These are phyloP conservation scores for Saccharomyces mikatae DNA, from an alignment of 805 yeast genomes.

Conservation along the genomic window DNA sequence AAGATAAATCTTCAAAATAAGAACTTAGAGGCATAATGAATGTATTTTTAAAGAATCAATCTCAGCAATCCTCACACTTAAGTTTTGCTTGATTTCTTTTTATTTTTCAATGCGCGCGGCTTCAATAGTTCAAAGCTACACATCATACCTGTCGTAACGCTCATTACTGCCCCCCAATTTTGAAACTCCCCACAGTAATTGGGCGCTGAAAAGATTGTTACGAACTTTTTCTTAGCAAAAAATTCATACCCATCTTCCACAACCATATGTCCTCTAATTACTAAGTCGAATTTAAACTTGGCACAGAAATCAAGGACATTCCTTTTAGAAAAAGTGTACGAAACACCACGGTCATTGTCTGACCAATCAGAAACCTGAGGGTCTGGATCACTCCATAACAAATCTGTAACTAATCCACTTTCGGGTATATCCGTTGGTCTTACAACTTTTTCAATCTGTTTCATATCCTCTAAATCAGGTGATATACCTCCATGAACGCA, in stretches of 20 bases:
- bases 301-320: conserved; percentile 60
- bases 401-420: conserved; percentile 65
- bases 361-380: conserved; percentile 52
- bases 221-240: conserved; percentile 63
- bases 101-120: conserved; percentile 34
- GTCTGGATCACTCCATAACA: conserved; percentile 80
- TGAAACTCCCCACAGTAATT: conserved; percentile 78
- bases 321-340: conserved; percentile 64
- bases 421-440: conserved; percentile 84
- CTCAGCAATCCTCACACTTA: neutral
- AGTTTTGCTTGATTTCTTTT: neutral
- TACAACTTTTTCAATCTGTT: conserved; percentile 57
- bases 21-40: neutral
- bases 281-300: conserved; percentile 60
- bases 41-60: neutral
- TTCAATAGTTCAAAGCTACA: conserved; percentile 66
- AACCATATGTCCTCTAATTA: conserved; percentile 82
- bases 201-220: conserved; percentile 75
- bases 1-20: neutral
- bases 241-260: conserved; percentile 86
- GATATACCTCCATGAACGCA: conserved; percentile 83
- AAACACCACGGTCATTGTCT: conserved; percentile 74
- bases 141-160: conserved; percentile 56
- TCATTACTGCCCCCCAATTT: conserved; percentile 75
- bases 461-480: conserved; percentile 54